phyloP scores from a whole-genome alignment of 345 rosid species.

The Litchi chinensis region DNA sequence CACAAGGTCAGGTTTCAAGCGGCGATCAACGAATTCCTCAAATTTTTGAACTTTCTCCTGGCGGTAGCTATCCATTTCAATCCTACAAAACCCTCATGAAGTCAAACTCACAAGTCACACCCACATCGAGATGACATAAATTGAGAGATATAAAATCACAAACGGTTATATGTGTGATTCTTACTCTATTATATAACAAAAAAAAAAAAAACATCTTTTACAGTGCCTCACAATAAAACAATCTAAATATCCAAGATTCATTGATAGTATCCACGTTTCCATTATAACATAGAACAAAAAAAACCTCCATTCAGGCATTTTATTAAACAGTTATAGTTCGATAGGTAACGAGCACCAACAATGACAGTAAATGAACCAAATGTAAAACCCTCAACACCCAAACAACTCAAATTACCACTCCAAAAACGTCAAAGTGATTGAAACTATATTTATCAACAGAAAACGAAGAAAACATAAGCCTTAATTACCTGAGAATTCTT shows the following conservation, averaged over 20 bases:
- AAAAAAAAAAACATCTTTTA: neutral
- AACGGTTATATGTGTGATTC: neutral
- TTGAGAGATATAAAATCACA: neutral
- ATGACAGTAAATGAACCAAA: neutral
- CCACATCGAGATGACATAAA: neutral
- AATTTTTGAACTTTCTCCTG: slow-evolving; percentile 63
- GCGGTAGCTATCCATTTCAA: slow-evolving; percentile 48
- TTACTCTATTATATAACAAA: neutral
- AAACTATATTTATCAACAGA: neutral
- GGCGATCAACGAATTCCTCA: slow-evolving; percentile 81
- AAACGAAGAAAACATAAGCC: neutral
- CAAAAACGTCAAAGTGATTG: neutral
- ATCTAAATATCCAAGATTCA: neutral
- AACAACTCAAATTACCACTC: neutral
- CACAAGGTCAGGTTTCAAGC: slow-evolving; percentile 82
- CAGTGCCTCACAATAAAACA: neutral
- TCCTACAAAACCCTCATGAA: neutral
- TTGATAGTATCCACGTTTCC: neutral
- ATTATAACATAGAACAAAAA: neutral
- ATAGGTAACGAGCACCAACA: neutral
- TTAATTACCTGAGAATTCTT: neutral
- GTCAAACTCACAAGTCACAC: neutral
- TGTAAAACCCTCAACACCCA: neutral
- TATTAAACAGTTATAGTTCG: neutral
- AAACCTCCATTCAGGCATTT: slow-evolving; percentile 9